phyloP scores from a whole-genome alignment of 2,329 filamentous ascomycete species.

The Coniochaeta prunicola region DNA sequence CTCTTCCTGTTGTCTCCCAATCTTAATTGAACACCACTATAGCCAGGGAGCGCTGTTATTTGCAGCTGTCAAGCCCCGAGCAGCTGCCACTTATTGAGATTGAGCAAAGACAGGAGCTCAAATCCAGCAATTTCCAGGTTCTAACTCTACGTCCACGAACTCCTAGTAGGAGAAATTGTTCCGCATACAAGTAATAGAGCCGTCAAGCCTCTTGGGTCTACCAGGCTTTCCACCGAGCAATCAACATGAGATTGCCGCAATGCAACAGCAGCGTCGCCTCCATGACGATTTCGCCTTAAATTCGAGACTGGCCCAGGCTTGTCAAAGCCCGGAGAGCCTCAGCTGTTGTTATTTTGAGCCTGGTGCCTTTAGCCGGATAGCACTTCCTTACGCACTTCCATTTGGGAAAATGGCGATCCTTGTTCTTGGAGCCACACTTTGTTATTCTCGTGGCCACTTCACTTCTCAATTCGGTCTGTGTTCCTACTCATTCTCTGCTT shows the following conservation, averaged over 20 bases:
- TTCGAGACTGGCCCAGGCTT: background rate
- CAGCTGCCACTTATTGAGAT: too few species aligned
- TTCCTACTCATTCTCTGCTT: background rate
- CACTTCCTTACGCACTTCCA: background rate
- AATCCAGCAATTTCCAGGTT: too few species aligned
- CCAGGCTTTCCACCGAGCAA: background rate
- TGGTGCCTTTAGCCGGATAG: constrained; percentile 1
- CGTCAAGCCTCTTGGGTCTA: background rate
- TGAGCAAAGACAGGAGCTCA: too few species aligned
- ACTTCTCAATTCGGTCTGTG: background rate
- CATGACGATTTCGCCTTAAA: background rate
- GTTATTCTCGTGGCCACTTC: background rate
- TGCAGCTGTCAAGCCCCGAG: too few species aligned
- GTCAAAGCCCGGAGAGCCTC: background rate
- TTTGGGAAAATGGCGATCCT: constrained; percentile 3
- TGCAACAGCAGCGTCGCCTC: background rate
- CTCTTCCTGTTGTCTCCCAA: too few species aligned
- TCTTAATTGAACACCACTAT: too few species aligned
- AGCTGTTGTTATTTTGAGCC: constrained; percentile 3
- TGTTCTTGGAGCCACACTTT: constrained; percentile 1
- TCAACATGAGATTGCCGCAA: background rate
- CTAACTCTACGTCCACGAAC: background rate
- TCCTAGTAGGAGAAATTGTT: background rate
- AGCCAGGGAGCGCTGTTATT: too few species aligned
- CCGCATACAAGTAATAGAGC: background rate